phyloP scores from a whole-genome alignment of 1,284 basidiomycete genomes.

The Trichosporon sp. region DNA sequence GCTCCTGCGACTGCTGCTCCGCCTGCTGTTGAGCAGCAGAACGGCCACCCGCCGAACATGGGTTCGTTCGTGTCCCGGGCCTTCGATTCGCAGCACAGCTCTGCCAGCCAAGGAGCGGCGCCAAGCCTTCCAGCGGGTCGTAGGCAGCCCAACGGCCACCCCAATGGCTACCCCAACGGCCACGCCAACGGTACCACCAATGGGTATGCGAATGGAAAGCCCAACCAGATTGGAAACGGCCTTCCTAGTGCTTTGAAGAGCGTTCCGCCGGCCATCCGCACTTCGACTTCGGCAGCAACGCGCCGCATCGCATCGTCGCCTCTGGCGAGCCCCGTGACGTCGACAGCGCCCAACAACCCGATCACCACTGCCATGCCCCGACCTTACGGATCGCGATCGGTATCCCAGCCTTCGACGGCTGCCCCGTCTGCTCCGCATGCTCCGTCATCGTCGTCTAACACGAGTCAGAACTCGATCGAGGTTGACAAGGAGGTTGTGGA shows the following conservation, averaged over 20 bases:
- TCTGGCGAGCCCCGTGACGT: slow-evolving; percentile 32
- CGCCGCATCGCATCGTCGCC: slow-evolving; percentile 35
- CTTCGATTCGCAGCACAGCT: neutral
- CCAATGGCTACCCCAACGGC: slow-evolving; percentile 13
- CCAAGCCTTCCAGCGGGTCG: slow-evolving; percentile 3
- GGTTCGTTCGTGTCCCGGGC: neutral
- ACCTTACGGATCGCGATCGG: neutral
- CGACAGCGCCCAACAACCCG: slow-evolving; percentile 7
- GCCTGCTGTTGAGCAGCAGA: neutral
- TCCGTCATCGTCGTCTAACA: neutral
- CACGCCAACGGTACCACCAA: slow-evolving; percentile 18
- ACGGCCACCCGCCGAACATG: slow-evolving; percentile 7
- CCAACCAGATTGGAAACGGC: slow-evolving; percentile 23
- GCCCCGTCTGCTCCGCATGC: neutral
- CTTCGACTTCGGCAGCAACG: neutral
- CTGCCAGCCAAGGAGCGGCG: neutral
- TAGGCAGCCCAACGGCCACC: neutral
- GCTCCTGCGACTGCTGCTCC: neutral
- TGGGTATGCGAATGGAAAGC: neutral
- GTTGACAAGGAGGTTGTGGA: neutral
- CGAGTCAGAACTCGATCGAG: neutral
- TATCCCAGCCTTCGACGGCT: neutral
- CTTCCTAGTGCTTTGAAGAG: slow-evolving; percentile 17
- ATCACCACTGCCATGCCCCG: neutral
- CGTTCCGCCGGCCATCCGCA: neutral